Evolutionary conservation across 2,329 filamentous ascomycete genomes (phyloP).

Genomic region (Dactylellina haptotyla): DNA sequence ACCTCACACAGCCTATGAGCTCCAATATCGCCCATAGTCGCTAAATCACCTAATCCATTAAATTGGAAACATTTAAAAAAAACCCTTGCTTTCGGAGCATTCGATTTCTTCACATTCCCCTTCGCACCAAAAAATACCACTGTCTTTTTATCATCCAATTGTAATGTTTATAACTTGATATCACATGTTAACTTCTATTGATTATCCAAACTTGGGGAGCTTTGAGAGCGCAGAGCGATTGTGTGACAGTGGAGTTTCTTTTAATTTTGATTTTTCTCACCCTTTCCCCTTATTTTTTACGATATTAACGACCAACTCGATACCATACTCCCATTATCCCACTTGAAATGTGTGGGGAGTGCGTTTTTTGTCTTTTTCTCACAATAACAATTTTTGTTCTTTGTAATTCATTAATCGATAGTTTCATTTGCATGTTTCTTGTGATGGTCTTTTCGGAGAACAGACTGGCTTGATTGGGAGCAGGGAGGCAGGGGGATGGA

Average conservation of each 20-base stretch:
- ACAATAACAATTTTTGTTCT: background rate
- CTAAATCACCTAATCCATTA: conserved; percentile 10
- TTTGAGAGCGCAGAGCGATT: background rate
- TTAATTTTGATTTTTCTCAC: background rate
- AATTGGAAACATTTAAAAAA: too few species aligned
- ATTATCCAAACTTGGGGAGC: background rate
- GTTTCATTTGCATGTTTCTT: background rate
- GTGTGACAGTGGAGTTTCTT: background rate
- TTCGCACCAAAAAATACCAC: conserved; percentile 32
- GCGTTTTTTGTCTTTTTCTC: background rate
- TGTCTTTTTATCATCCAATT: conserved; percentile 17
- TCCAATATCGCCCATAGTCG: conserved; percentile 26
- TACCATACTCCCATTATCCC: conserved; percentile 24
- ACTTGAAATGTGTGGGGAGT: conserved; percentile 17
- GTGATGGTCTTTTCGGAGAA: background rate
- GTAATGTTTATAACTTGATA: conserved; percentile 34
- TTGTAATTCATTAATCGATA: background rate
- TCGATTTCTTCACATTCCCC: background rate
- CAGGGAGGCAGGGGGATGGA: background rate
- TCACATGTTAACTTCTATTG: conserved; percentile 11
- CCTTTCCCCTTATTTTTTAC: conserved; percentile 13
- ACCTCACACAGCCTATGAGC: conserved; percentile 12
- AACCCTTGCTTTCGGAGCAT: background rate
- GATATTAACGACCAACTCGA: conserved; percentile 46
- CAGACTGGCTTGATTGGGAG: background rate